Percentiles rank a stretch among this genome's conserved stretches.
phyloP scores from a whole-genome alignment of 441 rosid species.

The Melastoma candidum region DNA sequence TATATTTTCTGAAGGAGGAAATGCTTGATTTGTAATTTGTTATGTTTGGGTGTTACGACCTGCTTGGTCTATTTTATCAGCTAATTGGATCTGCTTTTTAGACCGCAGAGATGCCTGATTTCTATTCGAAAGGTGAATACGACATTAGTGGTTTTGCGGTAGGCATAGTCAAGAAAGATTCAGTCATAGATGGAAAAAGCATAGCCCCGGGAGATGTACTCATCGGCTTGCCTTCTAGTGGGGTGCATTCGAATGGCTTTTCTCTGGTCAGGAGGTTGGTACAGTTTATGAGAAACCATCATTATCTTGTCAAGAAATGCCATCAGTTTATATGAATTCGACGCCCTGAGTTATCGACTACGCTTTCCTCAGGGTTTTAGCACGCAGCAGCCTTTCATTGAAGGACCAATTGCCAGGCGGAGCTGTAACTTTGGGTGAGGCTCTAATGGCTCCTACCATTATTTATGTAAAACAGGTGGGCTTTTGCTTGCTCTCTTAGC shows the following conservation, averaged over 20 bases:
- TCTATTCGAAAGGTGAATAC: conserved; percentile 68
- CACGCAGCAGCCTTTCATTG: no score
- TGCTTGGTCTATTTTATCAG: background rate
- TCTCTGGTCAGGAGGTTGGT: conserved; percentile 80
- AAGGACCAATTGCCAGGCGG: no score
- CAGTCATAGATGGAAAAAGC: conserved; percentile 72
- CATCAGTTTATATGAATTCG: no score
- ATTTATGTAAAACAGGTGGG: no score
- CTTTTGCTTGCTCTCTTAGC: no score
- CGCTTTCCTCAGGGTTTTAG: no score
- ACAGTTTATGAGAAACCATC: no score
- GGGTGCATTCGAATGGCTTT: conserved; percentile 93
- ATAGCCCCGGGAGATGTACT: conserved; percentile 66
- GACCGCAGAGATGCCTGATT: conserved; percentile 97
- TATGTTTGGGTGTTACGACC: background rate
- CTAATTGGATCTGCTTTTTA: conserved; percentile 19
- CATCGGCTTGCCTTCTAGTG: conserved; percentile 83
- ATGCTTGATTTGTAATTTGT: conserved; percentile 2
- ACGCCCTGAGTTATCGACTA: no score
- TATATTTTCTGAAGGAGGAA: background rate
- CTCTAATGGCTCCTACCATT: no score
- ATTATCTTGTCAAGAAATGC: no score
- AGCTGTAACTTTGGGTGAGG: no score
- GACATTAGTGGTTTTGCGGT: conserved; percentile 90
- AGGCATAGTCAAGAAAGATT: conserved; percentile 68